These are phyloP conservation scores for Verbena officinalis DNA, from an alignment of 257 asterid species.

Conservation along the genomic window DNA sequence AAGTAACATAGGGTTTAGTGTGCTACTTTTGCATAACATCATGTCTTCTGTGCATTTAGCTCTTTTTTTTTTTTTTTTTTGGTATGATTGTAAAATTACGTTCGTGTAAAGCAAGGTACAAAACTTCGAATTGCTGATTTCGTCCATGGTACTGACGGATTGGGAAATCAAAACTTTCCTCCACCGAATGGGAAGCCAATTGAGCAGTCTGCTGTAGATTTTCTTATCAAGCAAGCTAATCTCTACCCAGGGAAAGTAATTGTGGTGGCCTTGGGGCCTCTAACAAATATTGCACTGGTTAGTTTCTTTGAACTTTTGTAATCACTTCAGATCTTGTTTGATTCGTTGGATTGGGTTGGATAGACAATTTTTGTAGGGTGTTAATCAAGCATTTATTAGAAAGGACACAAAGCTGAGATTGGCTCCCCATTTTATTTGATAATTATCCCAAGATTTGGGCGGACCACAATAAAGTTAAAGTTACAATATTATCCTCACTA, in stretches of 20 bases:
- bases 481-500: too few species aligned
- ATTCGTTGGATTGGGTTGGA: too few species aligned
- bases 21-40: too few species aligned
- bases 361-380: too few species aligned
- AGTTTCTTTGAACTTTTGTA: constrained; percentile 30
- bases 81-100: constrained; percentile 17
- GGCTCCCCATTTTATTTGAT: too few species aligned
- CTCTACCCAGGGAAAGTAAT: constrained; percentile 84
- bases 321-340: constrained; percentile 22
- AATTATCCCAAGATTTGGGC: too few species aligned
- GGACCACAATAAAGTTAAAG: too few species aligned
- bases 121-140: constrained; percentile 94
- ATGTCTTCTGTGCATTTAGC: too few species aligned
- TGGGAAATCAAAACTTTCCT: constrained; percentile 97
- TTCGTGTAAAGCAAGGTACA: constrained; percentile 77
- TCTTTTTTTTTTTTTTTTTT: not conserved
- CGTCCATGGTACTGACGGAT: constrained; percentile 97
- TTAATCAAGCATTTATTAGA: too few species aligned
- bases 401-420: too few species aligned
- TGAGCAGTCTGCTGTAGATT: constrained; percentile 76
- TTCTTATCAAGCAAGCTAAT: constrained; percentile 71
- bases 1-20: too few species aligned
- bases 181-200: constrained; percentile 81
- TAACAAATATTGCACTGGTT: constrained; percentile 90
- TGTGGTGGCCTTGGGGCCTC: constrained; percentile 97